Conservation (phyloP, 768 basidiomycete species). For the Daedaleopsis sinensis region DNA sequence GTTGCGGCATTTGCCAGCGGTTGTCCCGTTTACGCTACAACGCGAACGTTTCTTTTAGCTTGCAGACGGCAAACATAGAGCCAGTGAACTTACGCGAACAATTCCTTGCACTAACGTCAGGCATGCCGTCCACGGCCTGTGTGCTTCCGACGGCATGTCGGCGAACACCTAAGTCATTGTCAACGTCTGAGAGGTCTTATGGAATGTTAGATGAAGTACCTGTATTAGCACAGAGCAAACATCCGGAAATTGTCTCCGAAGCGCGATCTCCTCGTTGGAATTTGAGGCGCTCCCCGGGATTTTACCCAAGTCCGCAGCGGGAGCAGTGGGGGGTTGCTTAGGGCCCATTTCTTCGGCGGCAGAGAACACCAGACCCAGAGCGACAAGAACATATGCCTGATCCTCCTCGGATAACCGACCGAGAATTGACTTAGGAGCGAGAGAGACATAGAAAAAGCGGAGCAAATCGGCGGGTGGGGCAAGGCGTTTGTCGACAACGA, state of each 20-base stretch:
- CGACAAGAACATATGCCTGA: constrained; percentile 47
- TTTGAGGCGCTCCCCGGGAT: constrained; percentile 17
- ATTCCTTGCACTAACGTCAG: constrained; percentile 47
- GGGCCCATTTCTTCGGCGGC: constrained; percentile 36
- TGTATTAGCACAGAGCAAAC: constrained; percentile 52
- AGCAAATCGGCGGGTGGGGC: constrained; percentile 50
- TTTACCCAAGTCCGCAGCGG: constrained; percentile 7
- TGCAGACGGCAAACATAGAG: neutral
- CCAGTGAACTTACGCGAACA: constrained; percentile 36
- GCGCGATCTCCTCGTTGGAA: constrained; percentile 30
- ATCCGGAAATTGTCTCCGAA: constrained; percentile 53
- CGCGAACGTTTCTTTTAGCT: constrained; percentile 17
- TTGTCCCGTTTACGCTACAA: constrained; percentile 24
- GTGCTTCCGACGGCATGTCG: constrained; percentile 31
- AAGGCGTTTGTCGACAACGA: constrained; percentile 45
- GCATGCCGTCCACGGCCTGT: constrained; percentile 41
- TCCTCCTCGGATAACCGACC: constrained; percentile 47
- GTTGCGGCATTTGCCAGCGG: constrained; percentile 21
- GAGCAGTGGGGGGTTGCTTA: constrained; percentile 4
- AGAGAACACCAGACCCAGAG: constrained; percentile 47
- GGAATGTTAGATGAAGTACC: constrained; percentile 24
- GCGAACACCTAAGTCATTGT: constrained; percentile 34
- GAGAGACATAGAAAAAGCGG: constrained; percentile 50
- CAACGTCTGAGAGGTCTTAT: neutral
- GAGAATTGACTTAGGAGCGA: constrained; percentile 49